Percentiles rank a stretch among this genome's conserved stretches.
Conservation (phyloP, 164 flowering plant species). For the Echeveria elegans region DNA sequence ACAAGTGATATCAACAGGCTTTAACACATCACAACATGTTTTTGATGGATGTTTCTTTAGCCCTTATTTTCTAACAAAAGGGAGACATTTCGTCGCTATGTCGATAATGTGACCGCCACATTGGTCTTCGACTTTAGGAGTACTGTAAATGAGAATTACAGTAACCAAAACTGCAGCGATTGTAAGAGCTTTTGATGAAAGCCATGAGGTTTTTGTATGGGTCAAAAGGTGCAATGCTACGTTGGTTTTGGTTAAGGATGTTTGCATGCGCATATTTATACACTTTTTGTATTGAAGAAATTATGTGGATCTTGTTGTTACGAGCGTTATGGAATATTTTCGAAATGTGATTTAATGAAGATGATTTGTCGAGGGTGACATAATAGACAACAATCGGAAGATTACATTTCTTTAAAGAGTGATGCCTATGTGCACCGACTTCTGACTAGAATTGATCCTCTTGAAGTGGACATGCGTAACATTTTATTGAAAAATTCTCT, state of each 20-base stretch:
- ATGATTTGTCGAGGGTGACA: too few species aligned
- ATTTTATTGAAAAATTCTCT: too few species aligned
- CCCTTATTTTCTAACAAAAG: neutral
- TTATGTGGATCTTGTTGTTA: too few species aligned
- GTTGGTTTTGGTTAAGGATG: neutral
- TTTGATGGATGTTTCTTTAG: conserved; percentile 1
- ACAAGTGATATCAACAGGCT: conserved; percentile 5
- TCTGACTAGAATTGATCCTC: too few species aligned
- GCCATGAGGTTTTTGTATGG: neutral
- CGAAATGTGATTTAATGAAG: too few species aligned
- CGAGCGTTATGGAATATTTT: too few species aligned
- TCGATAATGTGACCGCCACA: neutral
- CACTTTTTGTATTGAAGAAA: too few species aligned
- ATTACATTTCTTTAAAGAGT: too few species aligned
- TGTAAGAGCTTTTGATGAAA: neutral
- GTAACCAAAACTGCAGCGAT: neutral
- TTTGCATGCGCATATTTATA: too few species aligned
- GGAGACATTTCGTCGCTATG: neutral
- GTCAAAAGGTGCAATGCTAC: neutral
- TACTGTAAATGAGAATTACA: neutral
- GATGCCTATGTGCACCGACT: too few species aligned
- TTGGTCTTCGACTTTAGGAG: neutral
- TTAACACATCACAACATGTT: neutral
- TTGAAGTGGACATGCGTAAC: too few species aligned
- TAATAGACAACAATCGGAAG: too few species aligned